A percentile compares a stretch with the other conserved stretches of the same genome.
Conservation (phyloP, 2,329 filamentous ascomycete species). For the Sarocladiaceae sp. region DNA sequence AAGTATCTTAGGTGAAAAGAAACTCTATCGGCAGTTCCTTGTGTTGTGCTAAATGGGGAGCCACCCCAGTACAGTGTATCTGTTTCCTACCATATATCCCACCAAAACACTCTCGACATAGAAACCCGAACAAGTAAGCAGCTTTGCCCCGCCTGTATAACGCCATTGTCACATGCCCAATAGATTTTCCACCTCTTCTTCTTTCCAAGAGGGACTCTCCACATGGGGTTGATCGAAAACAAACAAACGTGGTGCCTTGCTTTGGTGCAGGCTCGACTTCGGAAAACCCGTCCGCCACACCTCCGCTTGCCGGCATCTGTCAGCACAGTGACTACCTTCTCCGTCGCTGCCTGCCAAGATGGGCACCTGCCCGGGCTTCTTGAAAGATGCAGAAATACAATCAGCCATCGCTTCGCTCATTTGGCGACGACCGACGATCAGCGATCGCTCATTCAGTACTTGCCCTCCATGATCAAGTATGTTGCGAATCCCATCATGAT, state of each 20-base stretch:
- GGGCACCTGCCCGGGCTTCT: too few species aligned
- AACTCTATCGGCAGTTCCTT: too few species aligned
- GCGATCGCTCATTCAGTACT: slow-evolving; percentile 4
- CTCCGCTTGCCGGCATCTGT: background rate
- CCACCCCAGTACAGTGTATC: too few species aligned
- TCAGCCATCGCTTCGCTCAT: background rate
- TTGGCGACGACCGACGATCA: background rate
- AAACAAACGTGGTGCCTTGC: background rate
- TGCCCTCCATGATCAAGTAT: slow-evolving; percentile 39
- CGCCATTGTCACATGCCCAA: background rate
- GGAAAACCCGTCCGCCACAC: background rate
- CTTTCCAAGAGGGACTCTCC: background rate
- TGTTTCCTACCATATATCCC: too few species aligned
- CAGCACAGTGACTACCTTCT: too few species aligned
- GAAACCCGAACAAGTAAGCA: background rate
- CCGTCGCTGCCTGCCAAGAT: background rate
- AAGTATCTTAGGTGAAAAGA: background rate
- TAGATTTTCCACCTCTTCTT: background rate
- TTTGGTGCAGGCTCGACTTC: background rate
- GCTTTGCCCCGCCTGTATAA: background rate
- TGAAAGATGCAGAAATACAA: background rate
- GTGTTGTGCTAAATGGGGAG: too few species aligned
- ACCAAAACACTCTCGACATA: too few species aligned
- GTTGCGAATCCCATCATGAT: slow-evolving; percentile 45
- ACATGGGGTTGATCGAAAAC: background rate